A percentile compares a stretch with the other conserved stretches of the same genome.
Evolutionary conservation across 176 grass and related monocot species (phyloP).

Genomic region (Aechmea fasciata): DNA sequence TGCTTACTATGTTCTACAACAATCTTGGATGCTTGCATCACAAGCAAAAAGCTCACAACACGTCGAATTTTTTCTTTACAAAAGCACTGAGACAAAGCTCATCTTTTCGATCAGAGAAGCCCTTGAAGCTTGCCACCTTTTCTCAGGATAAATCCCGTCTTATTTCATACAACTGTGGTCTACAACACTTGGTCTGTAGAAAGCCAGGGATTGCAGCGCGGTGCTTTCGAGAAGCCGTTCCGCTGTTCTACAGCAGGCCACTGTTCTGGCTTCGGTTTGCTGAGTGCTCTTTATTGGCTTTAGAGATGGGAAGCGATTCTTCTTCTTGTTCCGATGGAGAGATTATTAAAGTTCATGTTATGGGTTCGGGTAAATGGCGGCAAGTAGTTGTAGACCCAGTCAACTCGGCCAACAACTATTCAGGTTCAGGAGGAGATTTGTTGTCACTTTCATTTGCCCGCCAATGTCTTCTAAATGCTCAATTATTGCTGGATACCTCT

Average conservation of each 20-base stretch:
- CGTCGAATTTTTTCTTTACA: conserved; percentile 54
- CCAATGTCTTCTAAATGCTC: conserved; percentile 68
- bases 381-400: conserved; percentile 44
- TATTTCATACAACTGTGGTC: conserved; percentile 80
- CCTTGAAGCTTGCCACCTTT: conserved; percentile 54
- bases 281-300: conserved; percentile 63
- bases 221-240: conserved; percentile 68
- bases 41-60: conserved; percentile 60
- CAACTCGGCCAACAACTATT: conserved; percentile 21
- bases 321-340: conserved; percentile 31
- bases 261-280: conserved; percentile 89
- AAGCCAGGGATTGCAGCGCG: conserved; percentile 62
- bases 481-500: conserved; percentile 39
- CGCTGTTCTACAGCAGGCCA: conserved; percentile 43
- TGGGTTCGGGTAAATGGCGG: conserved; percentile 70
- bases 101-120: conserved; percentile 50
- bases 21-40: conserved; percentile 89
- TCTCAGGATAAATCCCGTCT: conserved; percentile 66
- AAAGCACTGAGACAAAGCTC: conserved; percentile 56
- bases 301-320: conserved; percentile 45
- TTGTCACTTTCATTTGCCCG: conserved; percentile 61
- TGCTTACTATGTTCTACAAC: conserved; percentile 70
- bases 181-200: conserved; percentile 72
- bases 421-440: conserved; percentile 36
- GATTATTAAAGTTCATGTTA: conserved; percentile 56